phyloP scores from a whole-genome alignment of 495 filamentous ascomycete species.

The Aspergillus olivimuriae region DNA sequence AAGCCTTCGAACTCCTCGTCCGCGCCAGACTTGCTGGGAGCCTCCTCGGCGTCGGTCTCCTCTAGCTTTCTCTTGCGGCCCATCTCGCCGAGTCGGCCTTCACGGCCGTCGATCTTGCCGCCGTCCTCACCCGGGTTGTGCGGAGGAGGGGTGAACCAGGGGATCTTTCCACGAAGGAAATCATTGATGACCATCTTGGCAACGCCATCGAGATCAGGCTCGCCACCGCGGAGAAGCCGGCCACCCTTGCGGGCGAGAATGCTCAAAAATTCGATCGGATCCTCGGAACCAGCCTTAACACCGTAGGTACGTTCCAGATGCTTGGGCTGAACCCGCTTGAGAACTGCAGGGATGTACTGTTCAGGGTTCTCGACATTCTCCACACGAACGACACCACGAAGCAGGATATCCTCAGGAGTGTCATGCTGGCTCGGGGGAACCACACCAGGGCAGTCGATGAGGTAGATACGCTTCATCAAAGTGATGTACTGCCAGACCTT shows the following conservation, averaged over 20 bases:
- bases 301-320: constrained; percentile 94
- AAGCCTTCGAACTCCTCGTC: constrained; percentile 38
- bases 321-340: constrained; percentile 71
- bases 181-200: constrained; percentile 96
- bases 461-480: constrained; percentile 91
- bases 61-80: constrained; percentile 48
- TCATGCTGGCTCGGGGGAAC: constrained; percentile 81
- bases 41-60: constrained; percentile 24
- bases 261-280: constrained; percentile 78
- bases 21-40: constrained; percentile 17
- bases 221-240: constrained; percentile 77
- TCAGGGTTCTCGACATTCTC: constrained; percentile 94
- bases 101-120: constrained; percentile 50
- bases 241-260: constrained; percentile 83
- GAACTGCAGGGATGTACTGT: constrained; percentile 84
- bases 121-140: constrained; percentile 45
- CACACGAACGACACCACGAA: constrained; percentile 85
- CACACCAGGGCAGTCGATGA: constrained; percentile 95
- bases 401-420: constrained; percentile 79
- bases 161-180: constrained; percentile 88
- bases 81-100: constrained; percentile 61
- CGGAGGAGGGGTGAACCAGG: constrained; percentile 89
- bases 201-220: constrained; percentile 87
- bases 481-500: constrained; percentile 99
- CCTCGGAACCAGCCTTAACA: constrained; percentile 52